Percentiles rank a stretch among this genome's conserved stretches.
Evolutionary conservation across 768 basidiomycete species (phyloP).

Genomic region (Phlebiopsis flavidoalba): DNA sequence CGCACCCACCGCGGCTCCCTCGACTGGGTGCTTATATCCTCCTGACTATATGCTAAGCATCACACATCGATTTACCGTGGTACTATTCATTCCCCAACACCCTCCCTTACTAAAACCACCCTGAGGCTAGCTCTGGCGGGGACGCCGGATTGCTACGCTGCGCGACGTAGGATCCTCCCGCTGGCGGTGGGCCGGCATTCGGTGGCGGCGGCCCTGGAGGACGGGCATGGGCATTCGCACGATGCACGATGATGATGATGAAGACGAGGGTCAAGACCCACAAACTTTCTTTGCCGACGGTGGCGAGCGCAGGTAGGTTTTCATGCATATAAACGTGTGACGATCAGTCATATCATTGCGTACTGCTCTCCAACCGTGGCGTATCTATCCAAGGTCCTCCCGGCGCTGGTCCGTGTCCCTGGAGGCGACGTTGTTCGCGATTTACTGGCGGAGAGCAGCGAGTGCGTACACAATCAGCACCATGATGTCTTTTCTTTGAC

Average conservation of each 20-base stretch:
- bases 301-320: constrained; percentile 82
- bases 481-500: not conserved
- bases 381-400: constrained; percentile 82
- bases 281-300: constrained; percentile 82
- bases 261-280: constrained; percentile 42
- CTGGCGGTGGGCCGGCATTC: constrained; percentile 12
- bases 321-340: not conserved
- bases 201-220: constrained; percentile 10
- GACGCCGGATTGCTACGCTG: constrained; percentile 23
- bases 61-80: not conserved
- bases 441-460: constrained; percentile 73
- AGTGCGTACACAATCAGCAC: constrained; percentile 47
- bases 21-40: constrained; percentile 10
- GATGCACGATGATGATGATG: constrained; percentile 30
- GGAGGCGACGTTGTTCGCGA: constrained; percentile 63
- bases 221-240: not conserved
- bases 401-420: constrained; percentile 31
- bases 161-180: constrained; percentile 14
- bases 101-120: not conserved
- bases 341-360: not conserved
- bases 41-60: not conserved
- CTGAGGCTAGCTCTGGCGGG: constrained; percentile 9
- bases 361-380: constrained; percentile 56
- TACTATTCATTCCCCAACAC: not conserved
- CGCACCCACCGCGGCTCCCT: constrained; percentile 10